phyloP scores from a whole-genome alignment of 2,329 filamentous ascomycete genomes.

The Venturia carpophila region DNA sequence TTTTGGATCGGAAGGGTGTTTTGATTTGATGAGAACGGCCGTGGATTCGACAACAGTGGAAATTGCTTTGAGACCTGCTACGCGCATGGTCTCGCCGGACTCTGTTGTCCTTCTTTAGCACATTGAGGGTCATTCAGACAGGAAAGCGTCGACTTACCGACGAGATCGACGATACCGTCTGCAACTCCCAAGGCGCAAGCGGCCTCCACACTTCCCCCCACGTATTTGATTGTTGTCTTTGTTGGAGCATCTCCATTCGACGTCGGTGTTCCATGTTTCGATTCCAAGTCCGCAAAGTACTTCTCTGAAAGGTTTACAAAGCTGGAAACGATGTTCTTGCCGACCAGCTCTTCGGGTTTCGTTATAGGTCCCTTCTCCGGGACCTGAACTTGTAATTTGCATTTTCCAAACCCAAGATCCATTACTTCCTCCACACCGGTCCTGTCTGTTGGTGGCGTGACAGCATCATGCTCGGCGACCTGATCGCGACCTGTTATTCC shows the following conservation, averaged over 20 bases:
- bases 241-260: conserved; percentile 40
- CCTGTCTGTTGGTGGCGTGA: conserved; percentile 38
- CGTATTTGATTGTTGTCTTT: conserved; percentile 82
- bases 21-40: conserved; percentile 88
- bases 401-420: conserved; percentile 82
- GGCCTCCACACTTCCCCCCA: conserved; percentile 94
- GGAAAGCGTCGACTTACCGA: conserved; percentile 56
- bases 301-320: conserved; percentile 77
- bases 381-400: conserved; percentile 94
- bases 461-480: conserved; percentile 79
- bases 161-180: conserved; percentile 94
- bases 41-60: conserved; percentile 85
- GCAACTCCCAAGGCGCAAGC: conserved; percentile 92
- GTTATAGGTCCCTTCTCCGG: conserved; percentile 71
- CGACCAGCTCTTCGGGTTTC: conserved; percentile 69
- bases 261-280: conserved; percentile 25
- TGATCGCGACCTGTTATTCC: conserved; percentile 94
- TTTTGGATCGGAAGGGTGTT: conserved; percentile 67
- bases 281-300: conserved; percentile 77
- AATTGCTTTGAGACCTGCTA: conserved; percentile 86
- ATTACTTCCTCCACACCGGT: conserved; percentile 72
- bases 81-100: conserved; percentile 97
- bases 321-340: conserved; percentile 90
- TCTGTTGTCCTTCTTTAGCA: conserved; percentile 48
- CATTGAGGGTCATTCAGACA: not conserved